Conservation (phyloP, 2,329 filamentous ascomycete species). For the Epichloe uncinata region DNA sequence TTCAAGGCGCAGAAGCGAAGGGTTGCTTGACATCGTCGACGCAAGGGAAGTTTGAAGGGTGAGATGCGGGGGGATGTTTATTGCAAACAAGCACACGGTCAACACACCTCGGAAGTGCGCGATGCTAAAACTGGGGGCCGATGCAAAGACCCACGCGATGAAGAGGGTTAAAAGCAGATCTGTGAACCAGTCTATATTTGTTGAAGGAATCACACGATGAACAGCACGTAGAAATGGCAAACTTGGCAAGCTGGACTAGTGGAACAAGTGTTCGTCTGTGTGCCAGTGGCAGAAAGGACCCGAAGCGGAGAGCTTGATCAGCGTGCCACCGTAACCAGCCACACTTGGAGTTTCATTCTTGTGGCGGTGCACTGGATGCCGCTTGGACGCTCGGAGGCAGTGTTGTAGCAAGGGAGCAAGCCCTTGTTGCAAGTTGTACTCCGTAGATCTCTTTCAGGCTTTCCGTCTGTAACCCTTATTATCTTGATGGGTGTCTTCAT, state of each 20-base stretch:
- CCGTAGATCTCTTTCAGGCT: no score
- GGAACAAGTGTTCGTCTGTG: not conserved
- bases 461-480: no score
- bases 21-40: slow-evolving; percentile 20
- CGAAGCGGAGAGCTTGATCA: not conserved
- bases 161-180: not conserved
- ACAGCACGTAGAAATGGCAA: no score
- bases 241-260: not conserved
- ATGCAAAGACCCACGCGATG: not conserved
- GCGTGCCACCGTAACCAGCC: no score
- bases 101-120: not conserved
- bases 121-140: not conserved
- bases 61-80: not conserved
- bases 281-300: not conserved
- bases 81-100: not conserved
- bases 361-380: slow-evolving; percentile 4
- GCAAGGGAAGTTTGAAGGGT: not conserved
- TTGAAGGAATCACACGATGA: not conserved
- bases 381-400: slow-evolving; percentile 3
- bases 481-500: no score
- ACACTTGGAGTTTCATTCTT: slow-evolving; percentile 17
- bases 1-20: slow-evolving; percentile 16
- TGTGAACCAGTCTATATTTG: not conserved
- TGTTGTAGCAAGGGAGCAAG: not conserved
- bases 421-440: no score